phyloP scores from a whole-genome alignment of 257 asterid genomes.

The Solanum chaucha region DNA sequence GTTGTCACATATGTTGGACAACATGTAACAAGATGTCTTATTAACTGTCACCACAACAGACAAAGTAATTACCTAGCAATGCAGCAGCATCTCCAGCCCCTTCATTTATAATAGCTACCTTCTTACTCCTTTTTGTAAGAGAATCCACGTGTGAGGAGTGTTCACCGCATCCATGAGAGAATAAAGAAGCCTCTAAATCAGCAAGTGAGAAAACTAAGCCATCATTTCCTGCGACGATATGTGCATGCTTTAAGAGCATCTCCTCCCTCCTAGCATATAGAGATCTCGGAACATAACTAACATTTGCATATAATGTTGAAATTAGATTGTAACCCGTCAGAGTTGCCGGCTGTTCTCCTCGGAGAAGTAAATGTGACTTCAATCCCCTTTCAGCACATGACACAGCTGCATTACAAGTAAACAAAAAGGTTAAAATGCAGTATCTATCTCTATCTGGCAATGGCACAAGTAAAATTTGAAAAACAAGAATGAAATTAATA shows the following conservation, averaged over 20 bases:
- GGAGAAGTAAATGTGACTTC: constrained; percentile 75
- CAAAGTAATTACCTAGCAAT: constrained; percentile 42
- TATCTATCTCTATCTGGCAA: background rate
- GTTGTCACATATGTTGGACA: background rate
- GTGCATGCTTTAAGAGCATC: constrained; percentile 65
- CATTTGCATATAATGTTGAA: constrained; percentile 64
- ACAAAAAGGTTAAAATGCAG: background rate
- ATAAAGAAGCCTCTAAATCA: constrained; percentile 26
- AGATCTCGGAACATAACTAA: constrained; percentile 63
- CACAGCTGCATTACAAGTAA: constrained; percentile 47
- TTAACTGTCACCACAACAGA: background rate
- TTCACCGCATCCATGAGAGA: constrained; percentile 2
- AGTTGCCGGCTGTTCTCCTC: constrained; percentile 88
- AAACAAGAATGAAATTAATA: background rate
- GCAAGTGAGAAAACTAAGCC: constrained; percentile 40
- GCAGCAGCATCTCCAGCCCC: constrained; percentile 90
- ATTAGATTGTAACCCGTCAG: constrained; percentile 77
- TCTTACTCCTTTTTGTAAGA: constrained; percentile 18
- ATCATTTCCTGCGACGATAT: constrained; percentile 28
- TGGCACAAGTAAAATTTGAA: background rate
- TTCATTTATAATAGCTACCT: constrained; percentile 60
- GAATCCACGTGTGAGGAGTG: constrained; percentile 8
- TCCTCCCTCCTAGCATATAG: constrained; percentile 66
- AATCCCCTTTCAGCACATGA: constrained; percentile 89
- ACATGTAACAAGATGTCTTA: background rate